Evolutionary conservation across 768 basidiomycete species (phyloP).

Genomic region (Tulasnella sp.): DNA sequence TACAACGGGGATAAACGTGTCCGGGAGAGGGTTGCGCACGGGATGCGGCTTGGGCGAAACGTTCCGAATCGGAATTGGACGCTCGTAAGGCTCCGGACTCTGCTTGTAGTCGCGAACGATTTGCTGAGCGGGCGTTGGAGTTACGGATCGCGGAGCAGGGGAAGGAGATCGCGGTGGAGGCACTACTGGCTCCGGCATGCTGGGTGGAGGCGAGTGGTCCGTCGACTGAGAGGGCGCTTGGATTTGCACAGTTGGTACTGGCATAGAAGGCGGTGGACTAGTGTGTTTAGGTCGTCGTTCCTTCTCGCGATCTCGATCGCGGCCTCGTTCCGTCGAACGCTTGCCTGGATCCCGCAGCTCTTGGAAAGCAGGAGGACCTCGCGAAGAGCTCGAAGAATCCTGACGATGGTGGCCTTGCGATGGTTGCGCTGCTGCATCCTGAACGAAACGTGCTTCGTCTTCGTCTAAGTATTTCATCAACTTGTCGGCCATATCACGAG

Average conservation of each 20-base stretch:
- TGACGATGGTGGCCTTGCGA: background rate
- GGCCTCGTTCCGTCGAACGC: background rate
- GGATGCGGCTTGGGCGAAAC: conserved; percentile 20
- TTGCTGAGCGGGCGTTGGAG: background rate
- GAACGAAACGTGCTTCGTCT: background rate
- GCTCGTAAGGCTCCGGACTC: background rate
- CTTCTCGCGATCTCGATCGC: conserved; percentile 1
- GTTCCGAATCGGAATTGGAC: background rate
- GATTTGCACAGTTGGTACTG: background rate
- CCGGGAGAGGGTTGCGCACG: conserved; percentile 5
- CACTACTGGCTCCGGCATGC: conserved; percentile 9
- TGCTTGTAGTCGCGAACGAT: background rate
- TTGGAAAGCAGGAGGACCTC: background rate
- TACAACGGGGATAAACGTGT: conserved; percentile 20
- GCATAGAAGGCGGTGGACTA: background rate
- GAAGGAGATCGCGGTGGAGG: background rate
- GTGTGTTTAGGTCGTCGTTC: background rate
- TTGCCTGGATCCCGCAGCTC: background rate
- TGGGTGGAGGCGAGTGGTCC: background rate
- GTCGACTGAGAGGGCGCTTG: background rate
- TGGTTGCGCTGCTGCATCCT: background rate
- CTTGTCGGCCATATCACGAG: background rate
- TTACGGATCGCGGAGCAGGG: background rate
- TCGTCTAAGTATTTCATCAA: conserved; percentile 10
- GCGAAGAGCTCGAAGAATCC: background rate